Percentiles rank a stretch among this genome's conserved stretches.
Evolutionary conservation across 2,329 filamentous ascomycete species (phyloP).

Genomic region (Ophiocordyceps camponoti-saundersi): DNA sequence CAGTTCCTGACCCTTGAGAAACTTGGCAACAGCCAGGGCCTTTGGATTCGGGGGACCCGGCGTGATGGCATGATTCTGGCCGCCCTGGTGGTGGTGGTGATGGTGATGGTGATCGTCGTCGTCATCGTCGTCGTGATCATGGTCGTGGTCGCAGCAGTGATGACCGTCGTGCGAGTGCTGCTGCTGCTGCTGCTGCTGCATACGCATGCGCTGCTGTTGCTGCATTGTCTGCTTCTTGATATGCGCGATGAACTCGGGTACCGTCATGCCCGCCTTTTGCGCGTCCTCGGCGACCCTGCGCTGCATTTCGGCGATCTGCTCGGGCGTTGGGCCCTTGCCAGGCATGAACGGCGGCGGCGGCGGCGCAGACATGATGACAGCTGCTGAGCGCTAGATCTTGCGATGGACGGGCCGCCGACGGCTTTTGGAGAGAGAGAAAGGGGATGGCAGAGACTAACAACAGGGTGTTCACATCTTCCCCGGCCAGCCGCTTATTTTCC

Average conservation of each 20-base stretch:
- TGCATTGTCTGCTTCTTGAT: constrained; percentile 39
- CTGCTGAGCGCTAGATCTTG: neutral
- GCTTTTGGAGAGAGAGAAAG: neutral
- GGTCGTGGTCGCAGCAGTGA: constrained; percentile 9
- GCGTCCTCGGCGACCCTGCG: constrained; percentile 70
- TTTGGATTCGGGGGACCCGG: constrained; percentile 76
- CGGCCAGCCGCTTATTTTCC: constrained; percentile 14
- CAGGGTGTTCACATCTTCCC: constrained; percentile 21
- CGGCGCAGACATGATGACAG: constrained; percentile 11
- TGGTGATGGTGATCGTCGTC: constrained; percentile 21
- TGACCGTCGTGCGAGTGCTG: constrained; percentile 4
- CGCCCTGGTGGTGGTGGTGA: constrained; percentile 16
- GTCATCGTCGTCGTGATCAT: constrained; percentile 18
- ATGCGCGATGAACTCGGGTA: constrained; percentile 66
- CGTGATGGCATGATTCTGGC: constrained; percentile 48
- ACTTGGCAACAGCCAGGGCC: constrained; percentile 77
- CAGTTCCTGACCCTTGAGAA: constrained; percentile 66
- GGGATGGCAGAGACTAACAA: constrained; percentile 9
- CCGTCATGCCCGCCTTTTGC: constrained; percentile 65
- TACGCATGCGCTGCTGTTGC: constrained; percentile 32
- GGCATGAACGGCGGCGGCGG: constrained; percentile 10
- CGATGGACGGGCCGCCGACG: neutral
- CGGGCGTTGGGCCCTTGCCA: constrained; percentile 46
- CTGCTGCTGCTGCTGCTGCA: constrained; percentile 25
- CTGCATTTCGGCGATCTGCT: constrained; percentile 77